phyloP scores from a whole-genome alignment of 83 land plant species.

The Diphasiastrum complanatum region DNA sequence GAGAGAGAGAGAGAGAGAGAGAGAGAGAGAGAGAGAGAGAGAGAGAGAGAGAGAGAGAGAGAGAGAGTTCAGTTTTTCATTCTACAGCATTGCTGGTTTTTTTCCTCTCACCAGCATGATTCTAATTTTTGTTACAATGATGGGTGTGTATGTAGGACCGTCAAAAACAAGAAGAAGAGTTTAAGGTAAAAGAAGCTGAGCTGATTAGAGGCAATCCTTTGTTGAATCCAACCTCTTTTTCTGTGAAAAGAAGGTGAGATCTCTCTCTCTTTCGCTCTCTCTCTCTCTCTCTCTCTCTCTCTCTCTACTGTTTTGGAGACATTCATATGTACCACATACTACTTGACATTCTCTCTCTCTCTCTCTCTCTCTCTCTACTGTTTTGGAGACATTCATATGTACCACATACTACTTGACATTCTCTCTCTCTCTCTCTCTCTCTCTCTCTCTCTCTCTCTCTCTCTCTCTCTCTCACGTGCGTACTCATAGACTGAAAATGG shows the following conservation, averaged over 20 bases:
- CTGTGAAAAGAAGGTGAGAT: conserved; percentile 77
- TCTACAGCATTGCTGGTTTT: too few relatives aligned
- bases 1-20: too few relatives aligned
- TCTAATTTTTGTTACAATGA: too few relatives aligned
- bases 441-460: too few relatives aligned
- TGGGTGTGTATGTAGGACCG: conserved; percentile 52
- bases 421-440: not conserved
- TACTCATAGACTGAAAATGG: too few relatives aligned
- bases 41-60: too few relatives aligned
- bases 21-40: too few relatives aligned
- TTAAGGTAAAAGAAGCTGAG: conserved; percentile 81
- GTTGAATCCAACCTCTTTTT: conserved; percentile 65
- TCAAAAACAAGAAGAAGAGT: conserved; percentile 70
- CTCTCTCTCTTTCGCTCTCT: not conserved
- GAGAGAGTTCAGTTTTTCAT: too few relatives aligned
- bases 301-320: not conserved
- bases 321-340: too few relatives aligned
- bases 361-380: not conserved
- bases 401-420: too few relatives aligned
- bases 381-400: conserved; percentile 1
- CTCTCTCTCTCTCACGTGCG: too few relatives aligned
- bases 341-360: not conserved
- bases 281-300: not conserved
- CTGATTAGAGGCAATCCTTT: conserved; percentile 84
- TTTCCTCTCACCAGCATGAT: too few relatives aligned